A percentile compares a stretch with the other conserved stretches of the same genome.
phyloP scores from a whole-genome alignment of 768 basidiomycete genomes.

The Hypholoma sublateritium region DNA sequence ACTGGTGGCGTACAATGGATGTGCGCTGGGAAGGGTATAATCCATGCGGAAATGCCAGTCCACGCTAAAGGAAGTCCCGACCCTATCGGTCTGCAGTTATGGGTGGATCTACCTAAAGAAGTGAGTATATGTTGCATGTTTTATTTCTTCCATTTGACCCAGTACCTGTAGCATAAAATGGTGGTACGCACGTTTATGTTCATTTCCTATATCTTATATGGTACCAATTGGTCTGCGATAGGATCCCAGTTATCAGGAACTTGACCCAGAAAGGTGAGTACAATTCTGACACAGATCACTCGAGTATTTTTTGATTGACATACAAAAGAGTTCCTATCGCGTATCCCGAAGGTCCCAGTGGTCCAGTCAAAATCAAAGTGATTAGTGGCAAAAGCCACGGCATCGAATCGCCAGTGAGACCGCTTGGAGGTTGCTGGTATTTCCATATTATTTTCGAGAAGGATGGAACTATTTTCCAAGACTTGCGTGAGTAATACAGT shows the following conservation, averaged over 20 bases:
- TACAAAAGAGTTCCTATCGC: slow-evolving; percentile 63
- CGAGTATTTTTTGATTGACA: not conserved
- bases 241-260: slow-evolving; percentile 87
- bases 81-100: slow-evolving; percentile 84
- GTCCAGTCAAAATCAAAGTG: slow-evolving; percentile 72
- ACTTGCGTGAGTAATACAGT: slow-evolving; percentile 59
- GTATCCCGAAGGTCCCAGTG: slow-evolving; percentile 68
- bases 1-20: slow-evolving; percentile 95
- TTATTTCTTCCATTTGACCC: not conserved
- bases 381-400: slow-evolving; percentile 91
- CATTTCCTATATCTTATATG: not conserved
- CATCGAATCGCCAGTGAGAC: slow-evolving; percentile 83
- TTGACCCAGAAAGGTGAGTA: slow-evolving; percentile 56
- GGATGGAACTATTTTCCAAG: slow-evolving; percentile 73
- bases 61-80: slow-evolving; percentile 64
- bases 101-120: slow-evolving; percentile 79
- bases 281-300: not conserved
- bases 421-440: slow-evolving; percentile 93
- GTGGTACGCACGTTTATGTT: not conserved
- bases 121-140: slow-evolving; percentile 27
- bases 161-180: not conserved
- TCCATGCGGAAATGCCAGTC: slow-evolving; percentile 89
- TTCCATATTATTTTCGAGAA: slow-evolving; percentile 74
- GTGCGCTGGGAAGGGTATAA: slow-evolving; percentile 80
- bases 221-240: slow-evolving; percentile 5